Conservation (phyloP, 2,329 filamentous ascomycete genomes). For the Penicillium corylophilum region DNA sequence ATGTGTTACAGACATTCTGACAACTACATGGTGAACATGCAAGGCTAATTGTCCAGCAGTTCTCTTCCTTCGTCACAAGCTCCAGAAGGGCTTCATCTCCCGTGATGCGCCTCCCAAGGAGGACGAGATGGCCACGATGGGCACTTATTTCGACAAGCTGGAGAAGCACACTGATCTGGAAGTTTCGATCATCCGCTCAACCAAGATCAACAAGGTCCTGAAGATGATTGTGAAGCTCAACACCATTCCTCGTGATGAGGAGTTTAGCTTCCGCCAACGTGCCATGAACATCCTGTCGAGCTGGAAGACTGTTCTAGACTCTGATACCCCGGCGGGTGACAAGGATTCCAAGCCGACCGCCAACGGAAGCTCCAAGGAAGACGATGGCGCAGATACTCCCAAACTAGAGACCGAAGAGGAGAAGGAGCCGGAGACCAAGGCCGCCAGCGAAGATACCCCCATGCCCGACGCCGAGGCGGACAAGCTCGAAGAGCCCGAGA, state of each 20-base stretch:
- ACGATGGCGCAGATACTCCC: slow-evolving; percentile 31
- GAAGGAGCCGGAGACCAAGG: slow-evolving; percentile 35
- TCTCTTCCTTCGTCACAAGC: slow-evolving; percentile 88
- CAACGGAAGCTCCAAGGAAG: slow-evolving; percentile 44
- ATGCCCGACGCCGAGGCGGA: slow-evolving; percentile 38
- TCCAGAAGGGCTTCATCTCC: slow-evolving; percentile 90
- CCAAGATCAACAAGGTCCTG: slow-evolving; percentile 98
- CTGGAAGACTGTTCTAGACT: slow-evolving; percentile 82
- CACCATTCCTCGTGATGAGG: slow-evolving; percentile 81
- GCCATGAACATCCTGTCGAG: slow-evolving; percentile 76
- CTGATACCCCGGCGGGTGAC: slow-evolving; percentile 49
- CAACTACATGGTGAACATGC: neutral
- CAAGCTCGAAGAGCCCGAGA: slow-evolving; percentile 25
- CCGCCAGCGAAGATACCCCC: slow-evolving; percentile 37
- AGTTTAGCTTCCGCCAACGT: slow-evolving; percentile 84
- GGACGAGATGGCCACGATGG: slow-evolving; percentile 55
- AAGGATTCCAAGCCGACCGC: slow-evolving; percentile 47
- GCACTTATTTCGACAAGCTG: slow-evolving; percentile 61
- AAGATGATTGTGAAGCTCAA: slow-evolving; percentile 89
- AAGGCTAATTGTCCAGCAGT: slow-evolving; percentile 50
- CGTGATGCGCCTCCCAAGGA: slow-evolving; percentile 82
- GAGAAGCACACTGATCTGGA: slow-evolving; percentile 81
- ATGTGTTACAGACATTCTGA: slow-evolving; percentile 16
- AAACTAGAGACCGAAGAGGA: slow-evolving; percentile 34
- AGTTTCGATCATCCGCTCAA: slow-evolving; percentile 80